phyloP scores from a whole-genome alignment of 1,139 yeast genomes.

The Hemisphaericaspora subhashii region DNA sequence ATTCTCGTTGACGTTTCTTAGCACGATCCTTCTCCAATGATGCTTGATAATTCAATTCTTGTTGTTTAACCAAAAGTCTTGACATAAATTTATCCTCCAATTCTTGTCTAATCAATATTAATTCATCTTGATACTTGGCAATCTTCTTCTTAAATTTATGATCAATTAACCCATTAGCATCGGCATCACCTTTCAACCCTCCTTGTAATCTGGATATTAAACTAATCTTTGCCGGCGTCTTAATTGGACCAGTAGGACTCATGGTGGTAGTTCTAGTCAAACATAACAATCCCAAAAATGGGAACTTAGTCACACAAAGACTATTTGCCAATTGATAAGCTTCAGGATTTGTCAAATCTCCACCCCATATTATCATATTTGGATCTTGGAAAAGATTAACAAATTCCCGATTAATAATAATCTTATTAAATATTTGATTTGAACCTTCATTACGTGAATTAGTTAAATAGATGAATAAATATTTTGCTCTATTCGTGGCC shows the following conservation, averaged over 20 bases:
- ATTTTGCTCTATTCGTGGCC: conserved; percentile 67
- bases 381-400: conserved; percentile 44
- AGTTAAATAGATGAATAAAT: conserved; percentile 72
- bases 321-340: conserved; percentile 82
- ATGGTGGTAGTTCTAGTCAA: conserved; percentile 55
- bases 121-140: conserved; percentile 60
- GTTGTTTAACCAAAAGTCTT: conserved; percentile 66
- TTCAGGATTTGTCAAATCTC: conserved; percentile 77
- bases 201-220: conserved; percentile 73
- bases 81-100: conserved; percentile 60
- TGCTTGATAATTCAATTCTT: conserved; percentile 74
- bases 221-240: conserved; percentile 55
- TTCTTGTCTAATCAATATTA: conserved; percentile 59
- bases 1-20: conserved; percentile 24
- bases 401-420: conserved; percentile 56
- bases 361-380: conserved; percentile 78
- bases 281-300: conserved; percentile 72
- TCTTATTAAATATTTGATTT: conserved; percentile 51
- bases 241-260: conserved; percentile 59
- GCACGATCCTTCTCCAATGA: conserved; percentile 60
- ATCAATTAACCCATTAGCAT: conserved; percentile 26
- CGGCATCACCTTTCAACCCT: conserved; percentile 34
- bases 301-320: conserved; percentile 71
- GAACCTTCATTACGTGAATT: conserved; percentile 72
- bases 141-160: conserved; percentile 44